Base-by-base conservation (phyloP, 176 grass and related monocot genomes). In the Saccharum officinarum region DNA sequence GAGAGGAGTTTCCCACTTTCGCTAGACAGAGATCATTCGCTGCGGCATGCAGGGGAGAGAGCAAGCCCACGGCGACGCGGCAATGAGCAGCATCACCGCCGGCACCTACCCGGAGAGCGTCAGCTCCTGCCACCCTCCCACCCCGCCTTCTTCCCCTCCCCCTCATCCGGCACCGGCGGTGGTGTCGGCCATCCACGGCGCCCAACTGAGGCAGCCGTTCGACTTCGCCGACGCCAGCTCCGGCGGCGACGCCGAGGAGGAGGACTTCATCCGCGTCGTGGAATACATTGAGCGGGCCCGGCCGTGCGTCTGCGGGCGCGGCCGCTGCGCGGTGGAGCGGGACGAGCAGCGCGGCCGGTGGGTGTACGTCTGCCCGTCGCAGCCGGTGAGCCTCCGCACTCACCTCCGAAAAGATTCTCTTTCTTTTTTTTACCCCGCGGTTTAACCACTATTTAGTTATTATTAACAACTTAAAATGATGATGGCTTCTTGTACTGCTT, bases 231-330 rank as follows among this genome's bases (percentile, higher is more conserved):
- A 1, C 71, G 40, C n/a, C 40, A 11, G 18, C 37, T 10, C 10
- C 8, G 82, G 31, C 33, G 82, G 47, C 74, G 68, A 72, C 50
- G 42, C 71, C 20, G 49, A 54, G 16, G 12, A 46, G 0, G 44
- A 47, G 2, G 44, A 46, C 11, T 57, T 78, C 42, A 83, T 25
- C 47, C 22, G 34, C 33, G 65, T 28, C 10, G 18, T 14, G 45
- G 83, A 82, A 31, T 52, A 78, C 65, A 77, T 86, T 12, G 88
- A 82, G 10, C 55, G 67, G 23, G 50, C 77, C 4, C 38, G 11
- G 15, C 20, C 13, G 54, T 90, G 84, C 79, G 49, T 77, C 61
- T 90, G 88, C 67, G 7, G 67, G 54, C 84, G 88, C 73, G 88
- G 73, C 13, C 7, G 16, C 6, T 82, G 83, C 68, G 20, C 3